Evolutionary conservation across 2,329 filamentous ascomycete species (phyloP).

Genomic region (Claviceps paspali): DNA sequence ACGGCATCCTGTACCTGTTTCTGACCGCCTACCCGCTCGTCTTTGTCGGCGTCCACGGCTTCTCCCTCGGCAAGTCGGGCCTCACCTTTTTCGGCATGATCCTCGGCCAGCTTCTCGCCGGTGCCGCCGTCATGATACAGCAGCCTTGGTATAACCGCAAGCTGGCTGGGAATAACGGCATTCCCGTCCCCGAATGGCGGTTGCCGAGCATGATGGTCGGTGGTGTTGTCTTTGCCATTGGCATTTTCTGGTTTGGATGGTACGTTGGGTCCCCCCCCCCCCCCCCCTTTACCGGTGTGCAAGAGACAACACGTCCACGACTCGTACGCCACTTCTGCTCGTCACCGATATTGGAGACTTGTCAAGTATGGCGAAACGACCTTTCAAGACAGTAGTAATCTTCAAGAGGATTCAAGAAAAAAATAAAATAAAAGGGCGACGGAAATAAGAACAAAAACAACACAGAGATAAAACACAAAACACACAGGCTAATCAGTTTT

Average conservation of each 20-base stretch:
- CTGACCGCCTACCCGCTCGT: conserved; percentile 74
- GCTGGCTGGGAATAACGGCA: conserved; percentile 49
- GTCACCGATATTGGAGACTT: no score
- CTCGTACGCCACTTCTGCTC: no score
- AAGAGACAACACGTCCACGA: no score
- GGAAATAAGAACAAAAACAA: no score
- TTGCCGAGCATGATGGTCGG: conserved; percentile 46
- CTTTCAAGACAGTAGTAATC: no score
- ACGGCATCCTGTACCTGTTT: conserved; percentile 70
- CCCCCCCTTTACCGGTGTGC: no score
- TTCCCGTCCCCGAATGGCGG: conserved; percentile 53
- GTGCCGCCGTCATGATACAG: conserved; percentile 43
- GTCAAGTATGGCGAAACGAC: no score
- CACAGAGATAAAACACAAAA: no score
- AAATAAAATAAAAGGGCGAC: background rate
- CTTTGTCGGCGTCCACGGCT: conserved; percentile 57
- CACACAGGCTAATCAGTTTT: no score
- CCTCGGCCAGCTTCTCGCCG: conserved; percentile 53
- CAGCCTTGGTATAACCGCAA: conserved; percentile 56
- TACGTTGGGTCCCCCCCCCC: conserved; percentile 10
- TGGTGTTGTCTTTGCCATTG: conserved; percentile 43
- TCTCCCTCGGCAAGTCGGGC: conserved; percentile 54
- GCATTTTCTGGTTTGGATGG: conserved; percentile 70
- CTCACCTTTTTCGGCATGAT: conserved; percentile 82
- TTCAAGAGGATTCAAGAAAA: no score